Percentiles rank a stretch among this genome's conserved stretches.
These are phyloP conservation scores for Phyllosticta citriasiana DNA, from an alignment of 2,329 filamentous ascomycete genomes.

Conservation along the genomic window DNA sequence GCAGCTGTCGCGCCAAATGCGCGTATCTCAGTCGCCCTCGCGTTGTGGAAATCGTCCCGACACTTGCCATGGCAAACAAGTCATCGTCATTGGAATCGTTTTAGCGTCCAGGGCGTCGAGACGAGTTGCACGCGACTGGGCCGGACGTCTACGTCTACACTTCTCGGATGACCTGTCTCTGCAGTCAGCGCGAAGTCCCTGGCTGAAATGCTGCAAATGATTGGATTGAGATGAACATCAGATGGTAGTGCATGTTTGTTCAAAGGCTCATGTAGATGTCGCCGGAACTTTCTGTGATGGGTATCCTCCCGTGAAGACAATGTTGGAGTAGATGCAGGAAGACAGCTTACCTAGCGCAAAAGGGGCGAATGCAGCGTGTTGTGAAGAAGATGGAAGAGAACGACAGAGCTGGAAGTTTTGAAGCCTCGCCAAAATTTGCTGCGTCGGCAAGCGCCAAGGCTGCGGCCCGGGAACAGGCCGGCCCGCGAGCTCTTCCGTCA, in stretches of 20 bases:
- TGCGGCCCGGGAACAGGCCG: neutral
- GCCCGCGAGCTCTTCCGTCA: neutral
- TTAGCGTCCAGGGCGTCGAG: neutral
- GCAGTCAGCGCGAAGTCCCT: slow-evolving; percentile 1
- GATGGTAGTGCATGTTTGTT: slow-evolving; percentile 55
- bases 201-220: neutral
- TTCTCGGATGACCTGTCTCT: neutral
- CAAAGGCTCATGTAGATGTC: slow-evolving; percentile 44
- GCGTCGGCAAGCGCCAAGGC: neutral
- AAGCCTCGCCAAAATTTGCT: neutral
- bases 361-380: neutral
- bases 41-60: neutral
- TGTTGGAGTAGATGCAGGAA: neutral
- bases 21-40: neutral
- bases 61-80: neutral
- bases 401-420: neutral
- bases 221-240: slow-evolving; percentile 23
- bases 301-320: slow-evolving; percentile 38
- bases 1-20: neutral
- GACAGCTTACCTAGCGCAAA: neutral
- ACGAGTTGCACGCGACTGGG: neutral
- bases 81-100: neutral
- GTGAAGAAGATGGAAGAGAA: neutral
- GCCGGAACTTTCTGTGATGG: slow-evolving; percentile 44
- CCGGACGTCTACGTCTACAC: neutral